phyloP scores from a whole-genome alignment of 1,284 basidiomycete species.

The Heterobasidion annosum region DNA sequence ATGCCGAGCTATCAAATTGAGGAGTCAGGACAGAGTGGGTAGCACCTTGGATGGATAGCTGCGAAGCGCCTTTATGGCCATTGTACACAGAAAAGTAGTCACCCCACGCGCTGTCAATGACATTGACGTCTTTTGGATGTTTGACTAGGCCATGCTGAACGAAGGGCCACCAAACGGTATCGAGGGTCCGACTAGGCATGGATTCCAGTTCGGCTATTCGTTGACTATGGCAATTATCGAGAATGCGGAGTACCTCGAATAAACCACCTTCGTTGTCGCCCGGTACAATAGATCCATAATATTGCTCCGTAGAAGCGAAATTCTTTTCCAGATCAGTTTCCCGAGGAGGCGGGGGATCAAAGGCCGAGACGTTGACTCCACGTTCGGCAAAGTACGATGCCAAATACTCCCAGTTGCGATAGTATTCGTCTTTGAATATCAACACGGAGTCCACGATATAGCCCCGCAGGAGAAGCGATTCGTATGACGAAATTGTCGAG shows the following conservation, averaged over 20 bases:
- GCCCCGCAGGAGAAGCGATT: slow-evolving; percentile 84
- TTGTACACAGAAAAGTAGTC: slow-evolving; percentile 79
- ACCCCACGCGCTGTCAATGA: slow-evolving; percentile 86
- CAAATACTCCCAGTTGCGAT: slow-evolving; percentile 83
- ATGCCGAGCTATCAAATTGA: slow-evolving; percentile 87
- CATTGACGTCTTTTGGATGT: slow-evolving; percentile 66
- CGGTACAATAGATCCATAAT: slow-evolving; percentile 52
- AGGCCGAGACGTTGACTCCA: slow-evolving; percentile 49
- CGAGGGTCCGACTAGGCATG: slow-evolving; percentile 73
- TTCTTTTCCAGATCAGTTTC: slow-evolving; percentile 42
- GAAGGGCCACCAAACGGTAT: slow-evolving; percentile 95
- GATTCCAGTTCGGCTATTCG: slow-evolving; percentile 66
- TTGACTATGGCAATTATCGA: slow-evolving; percentile 55
- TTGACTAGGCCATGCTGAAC: slow-evolving; percentile 82
- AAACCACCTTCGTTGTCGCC: slow-evolving; percentile 29
- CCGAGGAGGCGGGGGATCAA: slow-evolving; percentile 54
- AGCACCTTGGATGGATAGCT: slow-evolving; percentile 6
- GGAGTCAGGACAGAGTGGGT: slow-evolving; percentile 48
- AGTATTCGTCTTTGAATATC: slow-evolving; percentile 82
- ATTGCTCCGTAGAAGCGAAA: slow-evolving; percentile 47
- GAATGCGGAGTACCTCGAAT: slow-evolving; percentile 42
- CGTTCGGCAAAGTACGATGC: slow-evolving; percentile 69
- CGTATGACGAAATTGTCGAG: slow-evolving; percentile 89
- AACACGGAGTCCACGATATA: slow-evolving; percentile 87
- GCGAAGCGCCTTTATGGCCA: slow-evolving; percentile 17